phyloP scores from a whole-genome alignment of 2,329 filamentous ascomycete species.

The Cryphonectria radicalis region DNA sequence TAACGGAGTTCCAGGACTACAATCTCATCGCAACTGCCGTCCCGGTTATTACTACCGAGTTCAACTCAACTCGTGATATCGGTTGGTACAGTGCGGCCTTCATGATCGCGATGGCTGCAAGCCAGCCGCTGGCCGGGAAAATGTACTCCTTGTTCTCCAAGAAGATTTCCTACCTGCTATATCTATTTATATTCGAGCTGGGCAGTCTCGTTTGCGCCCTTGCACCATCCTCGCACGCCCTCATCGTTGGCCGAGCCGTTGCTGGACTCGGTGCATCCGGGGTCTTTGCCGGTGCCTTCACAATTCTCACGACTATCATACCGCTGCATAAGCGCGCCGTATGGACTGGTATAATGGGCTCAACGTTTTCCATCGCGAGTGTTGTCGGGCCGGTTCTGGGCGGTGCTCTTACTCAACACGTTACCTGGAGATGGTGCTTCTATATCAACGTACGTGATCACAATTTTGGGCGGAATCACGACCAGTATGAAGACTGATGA shows the following conservation, averaged over 20 bases:
- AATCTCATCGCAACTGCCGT: too few species aligned
- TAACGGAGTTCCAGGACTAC: too few species aligned
- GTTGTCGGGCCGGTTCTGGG: conserved; percentile 42
- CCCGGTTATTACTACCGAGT: conserved; percentile 32
- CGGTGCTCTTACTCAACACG: conserved; percentile 41
- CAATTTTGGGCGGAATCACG: neutral
- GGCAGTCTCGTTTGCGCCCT: too few species aligned
- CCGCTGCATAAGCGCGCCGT: conserved; percentile 28
- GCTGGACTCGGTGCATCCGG: conserved; percentile 43
- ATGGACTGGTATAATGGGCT: too few species aligned
- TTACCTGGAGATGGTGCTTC: too few species aligned
- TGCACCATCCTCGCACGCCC: conserved; percentile 36
- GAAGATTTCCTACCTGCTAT: too few species aligned
- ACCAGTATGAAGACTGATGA: too few species aligned
- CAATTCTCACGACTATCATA: conserved; percentile 39
- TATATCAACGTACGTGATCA: conserved; percentile 36
- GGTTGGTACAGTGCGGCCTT: conserved; percentile 40
- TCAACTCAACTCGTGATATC: conserved; percentile 39
- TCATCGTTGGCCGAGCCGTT: conserved; percentile 45
- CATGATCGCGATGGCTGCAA: too few species aligned
- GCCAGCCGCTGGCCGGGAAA: too few species aligned
- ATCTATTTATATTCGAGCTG: too few species aligned
- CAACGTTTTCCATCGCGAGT: neutral
- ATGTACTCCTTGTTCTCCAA: too few species aligned
- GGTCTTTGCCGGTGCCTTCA: conserved; percentile 41